Percentiles rank a stretch among this genome's conserved stretches.
Evolutionary conservation across 305 asterid genomes (phyloP).

Genomic region (Rubia balearica): DNA sequence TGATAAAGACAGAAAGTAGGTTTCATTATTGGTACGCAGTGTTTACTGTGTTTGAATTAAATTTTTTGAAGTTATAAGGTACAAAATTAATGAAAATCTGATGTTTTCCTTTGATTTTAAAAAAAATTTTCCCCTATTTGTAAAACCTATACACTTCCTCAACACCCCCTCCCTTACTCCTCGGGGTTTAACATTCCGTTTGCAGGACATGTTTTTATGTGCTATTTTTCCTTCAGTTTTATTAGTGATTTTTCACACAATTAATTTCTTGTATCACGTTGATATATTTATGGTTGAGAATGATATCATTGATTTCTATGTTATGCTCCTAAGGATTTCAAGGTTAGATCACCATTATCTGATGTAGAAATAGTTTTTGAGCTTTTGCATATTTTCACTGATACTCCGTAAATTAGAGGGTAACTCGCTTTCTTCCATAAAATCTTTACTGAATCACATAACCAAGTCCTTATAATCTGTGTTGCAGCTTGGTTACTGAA

Average conservation of each 20-base stretch:
- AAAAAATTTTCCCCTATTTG: not conserved
- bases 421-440: slow-evolving; percentile 1
- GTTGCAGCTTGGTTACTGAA: slow-evolving; percentile 82
- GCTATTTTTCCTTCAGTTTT: slow-evolving; percentile 2
- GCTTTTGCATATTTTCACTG: not conserved
- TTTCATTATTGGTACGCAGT: not conserved
- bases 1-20: not conserved
- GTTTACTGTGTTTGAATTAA: not conserved
- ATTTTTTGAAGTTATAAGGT: not conserved
- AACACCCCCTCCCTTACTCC: not conserved
- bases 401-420: not conserved
- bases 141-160: not conserved
- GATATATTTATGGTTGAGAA: slow-evolving; percentile 78
- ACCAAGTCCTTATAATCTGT: slow-evolving; percentile 24
- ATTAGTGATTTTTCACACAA: slow-evolving; percentile 8
- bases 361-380: slow-evolving; percentile 1
- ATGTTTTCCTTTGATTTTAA: too few species aligned
- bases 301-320: slow-evolving; percentile 69
- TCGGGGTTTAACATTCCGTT: not conserved
- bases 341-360: slow-evolving; percentile 47
- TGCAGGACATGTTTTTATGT: not conserved
- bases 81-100: not conserved
- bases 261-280: slow-evolving; percentile 41
- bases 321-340: slow-evolving; percentile 88
- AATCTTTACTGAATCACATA: slow-evolving; percentile 9